A percentile compares a stretch with the other conserved stretches of the same genome.
phyloP scores from a whole-genome alignment of 2,329 filamentous ascomycete species.

The Gliomastix tumulicola region DNA sequence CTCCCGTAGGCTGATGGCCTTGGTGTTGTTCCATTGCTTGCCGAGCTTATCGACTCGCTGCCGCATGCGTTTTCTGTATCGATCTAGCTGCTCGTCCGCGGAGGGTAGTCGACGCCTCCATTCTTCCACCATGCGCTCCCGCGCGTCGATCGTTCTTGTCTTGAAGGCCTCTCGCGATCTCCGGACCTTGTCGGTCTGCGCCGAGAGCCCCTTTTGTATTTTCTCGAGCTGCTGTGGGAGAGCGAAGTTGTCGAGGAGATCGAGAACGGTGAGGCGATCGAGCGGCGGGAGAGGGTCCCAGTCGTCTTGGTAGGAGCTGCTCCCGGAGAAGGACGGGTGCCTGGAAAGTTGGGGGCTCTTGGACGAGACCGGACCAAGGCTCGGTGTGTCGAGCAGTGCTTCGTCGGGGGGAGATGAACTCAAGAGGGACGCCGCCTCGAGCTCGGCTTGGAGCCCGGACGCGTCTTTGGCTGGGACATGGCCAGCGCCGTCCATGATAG shows the following conservation, averaged over 20 bases:
- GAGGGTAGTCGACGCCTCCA: conserved; percentile 81
- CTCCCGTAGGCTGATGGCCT: conserved; percentile 80
- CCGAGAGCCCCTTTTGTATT: conserved; percentile 73
- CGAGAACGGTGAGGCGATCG: conserved; percentile 85
- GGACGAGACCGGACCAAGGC: conserved; percentile 35
- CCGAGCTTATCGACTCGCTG: conserved; percentile 82
- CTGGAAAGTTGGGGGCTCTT: conserved; percentile 60
- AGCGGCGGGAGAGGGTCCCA: conserved; percentile 83
- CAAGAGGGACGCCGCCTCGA: conserved; percentile 23
- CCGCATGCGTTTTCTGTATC: conserved; percentile 83
- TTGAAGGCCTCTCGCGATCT: conserved; percentile 77
- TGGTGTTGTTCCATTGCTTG: conserved; percentile 81
- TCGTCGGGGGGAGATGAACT: conserved; percentile 35
- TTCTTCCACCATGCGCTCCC: conserved; percentile 84
- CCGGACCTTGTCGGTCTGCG: conserved; percentile 78
- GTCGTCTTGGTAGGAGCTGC: conserved; percentile 80
- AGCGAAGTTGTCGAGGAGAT: conserved; percentile 89
- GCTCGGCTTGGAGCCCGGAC: too few relatives aligned
- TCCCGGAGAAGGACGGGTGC: conserved; percentile 74
- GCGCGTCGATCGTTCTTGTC: conserved; percentile 69
- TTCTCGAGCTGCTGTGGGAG: conserved; percentile 86
- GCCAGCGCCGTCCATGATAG: too few relatives aligned
- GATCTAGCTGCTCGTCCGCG: conserved; percentile 86
- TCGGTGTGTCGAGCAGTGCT: conserved; percentile 39
- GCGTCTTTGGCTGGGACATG: too few relatives aligned